These are phyloP conservation scores for Hypoxylon sp. DNA, from an alignment of 2,329 filamentous ascomycete genomes.

Conservation along the genomic window DNA sequence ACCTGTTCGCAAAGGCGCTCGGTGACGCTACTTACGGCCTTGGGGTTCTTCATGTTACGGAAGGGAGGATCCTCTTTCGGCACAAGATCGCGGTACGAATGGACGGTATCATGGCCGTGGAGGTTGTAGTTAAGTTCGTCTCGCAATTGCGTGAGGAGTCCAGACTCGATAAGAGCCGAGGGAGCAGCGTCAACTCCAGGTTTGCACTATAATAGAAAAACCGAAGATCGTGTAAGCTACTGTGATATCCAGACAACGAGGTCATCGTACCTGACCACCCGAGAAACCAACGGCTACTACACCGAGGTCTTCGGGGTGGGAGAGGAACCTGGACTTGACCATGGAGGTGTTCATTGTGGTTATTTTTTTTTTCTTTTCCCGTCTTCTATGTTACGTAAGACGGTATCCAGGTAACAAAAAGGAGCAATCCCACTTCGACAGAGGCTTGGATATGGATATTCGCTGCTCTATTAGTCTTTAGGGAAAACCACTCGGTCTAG, in stretches of 20 bases:
- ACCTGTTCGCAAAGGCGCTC: conserved; percentile 84
- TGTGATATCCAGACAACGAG: conserved; percentile 5
- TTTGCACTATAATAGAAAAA: conserved; percentile 72
- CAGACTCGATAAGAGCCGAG: conserved; percentile 87
- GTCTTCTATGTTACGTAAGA: conserved; percentile 1
- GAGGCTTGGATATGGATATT: neutral
- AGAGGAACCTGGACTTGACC: conserved; percentile 80
- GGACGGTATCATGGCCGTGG: conserved; percentile 84
- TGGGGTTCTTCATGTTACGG: conserved; percentile 95
- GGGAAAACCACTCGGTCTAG: conserved; percentile 1
- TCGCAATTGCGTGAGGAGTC: conserved; percentile 85
- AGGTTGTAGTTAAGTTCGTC: conserved; percentile 91
- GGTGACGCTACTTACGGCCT: conserved; percentile 87
- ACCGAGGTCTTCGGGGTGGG: conserved; percentile 83
- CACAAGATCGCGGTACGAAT: conserved; percentile 83
- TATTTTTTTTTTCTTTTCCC: neutral
- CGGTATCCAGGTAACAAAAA: neutral
- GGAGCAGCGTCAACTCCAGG: conserved; percentile 92
- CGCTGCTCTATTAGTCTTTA: neutral
- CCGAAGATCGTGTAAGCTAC: conserved; percentile 31
- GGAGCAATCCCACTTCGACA: conserved; percentile 1
- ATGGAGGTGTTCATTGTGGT: conserved; percentile 66
- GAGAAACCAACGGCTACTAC: conserved; percentile 97
- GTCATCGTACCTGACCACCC: conserved; percentile 83
- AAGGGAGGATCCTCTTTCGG: conserved; percentile 81